These are phyloP conservation scores for Dentipellis sp. DNA, from an alignment of 768 basidiomycete species.

Conservation along the genomic window DNA sequence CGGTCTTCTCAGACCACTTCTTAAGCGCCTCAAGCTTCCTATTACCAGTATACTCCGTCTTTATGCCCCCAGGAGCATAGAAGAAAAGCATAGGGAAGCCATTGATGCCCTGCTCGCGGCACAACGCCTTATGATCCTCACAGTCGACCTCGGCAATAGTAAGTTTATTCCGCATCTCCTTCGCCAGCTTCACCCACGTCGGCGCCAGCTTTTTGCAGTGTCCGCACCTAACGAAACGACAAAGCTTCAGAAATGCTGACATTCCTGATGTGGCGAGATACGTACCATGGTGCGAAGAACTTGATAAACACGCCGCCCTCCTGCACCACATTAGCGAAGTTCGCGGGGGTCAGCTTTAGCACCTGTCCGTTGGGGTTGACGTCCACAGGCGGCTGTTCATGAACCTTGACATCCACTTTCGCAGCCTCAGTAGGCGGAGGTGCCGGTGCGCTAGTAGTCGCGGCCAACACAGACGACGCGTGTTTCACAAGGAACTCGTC, in stretches of 20 bases:
- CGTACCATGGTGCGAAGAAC: slow-evolving; percentile 87
- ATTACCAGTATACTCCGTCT: slow-evolving; percentile 68
- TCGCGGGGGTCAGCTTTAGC: slow-evolving; percentile 32
- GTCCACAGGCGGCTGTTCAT: background rate
- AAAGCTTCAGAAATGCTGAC: background rate
- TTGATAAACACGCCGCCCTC: slow-evolving; percentile 55
- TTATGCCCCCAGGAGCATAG: slow-evolving; percentile 40
- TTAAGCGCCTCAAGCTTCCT: slow-evolving; percentile 64
- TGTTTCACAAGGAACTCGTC: slow-evolving; percentile 45
- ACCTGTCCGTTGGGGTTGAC: slow-evolving; percentile 33
- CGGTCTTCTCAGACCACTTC: slow-evolving; percentile 68
- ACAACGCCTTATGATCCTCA: slow-evolving; percentile 62
- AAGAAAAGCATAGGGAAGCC: slow-evolving; percentile 83
- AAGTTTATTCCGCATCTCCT: slow-evolving; percentile 56
- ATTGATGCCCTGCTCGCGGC: slow-evolving; percentile 52
- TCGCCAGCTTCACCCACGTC: slow-evolving; percentile 69
- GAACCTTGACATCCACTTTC: background rate
- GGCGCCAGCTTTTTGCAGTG: slow-evolving; percentile 95
- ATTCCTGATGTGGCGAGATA: background rate
- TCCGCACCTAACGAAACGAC: slow-evolving; percentile 50
- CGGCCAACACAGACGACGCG: slow-evolving; percentile 19
- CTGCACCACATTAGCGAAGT: slow-evolving; percentile 34
- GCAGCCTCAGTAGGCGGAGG: slow-evolving; percentile 9
- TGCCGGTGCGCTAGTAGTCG: slow-evolving; percentile 19
- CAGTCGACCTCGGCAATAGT: slow-evolving; percentile 87